Conservation (phyloP, 2,329 filamentous ascomycete genomes). For the Orbilia ellipsospora region DNA sequence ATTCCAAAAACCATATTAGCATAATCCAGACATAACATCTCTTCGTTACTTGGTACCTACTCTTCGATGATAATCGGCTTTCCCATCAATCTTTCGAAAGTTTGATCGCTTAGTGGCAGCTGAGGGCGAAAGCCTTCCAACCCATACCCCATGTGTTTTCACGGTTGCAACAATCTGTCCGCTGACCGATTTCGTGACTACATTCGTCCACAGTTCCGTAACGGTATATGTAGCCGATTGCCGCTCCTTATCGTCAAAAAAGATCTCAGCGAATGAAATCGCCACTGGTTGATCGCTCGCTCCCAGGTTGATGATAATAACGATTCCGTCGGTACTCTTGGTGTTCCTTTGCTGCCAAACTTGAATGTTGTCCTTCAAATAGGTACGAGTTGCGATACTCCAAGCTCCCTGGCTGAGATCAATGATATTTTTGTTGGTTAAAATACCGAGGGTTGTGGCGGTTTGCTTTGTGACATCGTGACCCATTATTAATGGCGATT, state of each 20-base stretch:
- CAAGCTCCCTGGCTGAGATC: constrained; percentile 63
- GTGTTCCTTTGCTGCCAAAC: constrained; percentile 59
- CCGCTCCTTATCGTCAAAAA: neutral
- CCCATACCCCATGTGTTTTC: neutral
- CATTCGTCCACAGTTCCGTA: constrained; percentile 5
- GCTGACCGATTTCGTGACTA: neutral
- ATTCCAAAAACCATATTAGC: too few relatives aligned
- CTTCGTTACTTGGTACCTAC: too few relatives aligned
- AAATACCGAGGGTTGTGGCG: constrained; percentile 62
- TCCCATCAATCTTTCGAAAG: too few relatives aligned
- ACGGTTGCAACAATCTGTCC: neutral
- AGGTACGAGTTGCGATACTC: constrained; percentile 58
- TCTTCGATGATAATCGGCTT: too few relatives aligned
- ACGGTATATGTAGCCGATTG: neutral
- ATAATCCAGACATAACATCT: too few relatives aligned
- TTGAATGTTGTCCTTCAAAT: constrained; percentile 19
- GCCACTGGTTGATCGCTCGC: neutral
- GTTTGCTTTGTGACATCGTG: constrained; percentile 62
- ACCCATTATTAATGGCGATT: constrained; percentile 65
- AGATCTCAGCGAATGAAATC: neutral
- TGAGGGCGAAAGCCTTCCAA: constrained; percentile 1
- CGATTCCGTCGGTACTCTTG: constrained; percentile 61
- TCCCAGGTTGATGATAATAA: constrained; percentile 58
- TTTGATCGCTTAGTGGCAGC: too few relatives aligned
- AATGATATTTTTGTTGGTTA: constrained; percentile 64